Evolutionary conservation across 805 yeast species (phyloP).

Genomic region (Barnettozyma siamensis): DNA sequence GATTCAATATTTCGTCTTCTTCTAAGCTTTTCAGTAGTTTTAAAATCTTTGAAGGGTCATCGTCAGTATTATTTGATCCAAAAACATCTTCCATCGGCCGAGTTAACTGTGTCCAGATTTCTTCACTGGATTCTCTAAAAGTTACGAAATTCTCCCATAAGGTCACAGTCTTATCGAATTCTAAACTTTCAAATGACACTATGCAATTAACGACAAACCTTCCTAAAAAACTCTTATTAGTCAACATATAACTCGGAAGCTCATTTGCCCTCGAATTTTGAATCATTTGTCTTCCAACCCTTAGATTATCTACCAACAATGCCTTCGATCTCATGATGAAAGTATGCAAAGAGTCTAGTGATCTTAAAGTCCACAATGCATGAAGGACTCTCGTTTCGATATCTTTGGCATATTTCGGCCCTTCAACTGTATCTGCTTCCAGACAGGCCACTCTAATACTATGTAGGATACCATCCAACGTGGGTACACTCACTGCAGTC

Average conservation of each 20-base stretch:
- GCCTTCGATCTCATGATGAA: conserved; percentile 29
- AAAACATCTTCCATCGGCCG: conserved; percentile 12
- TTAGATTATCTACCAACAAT: conserved; percentile 30
- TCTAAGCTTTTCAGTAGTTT: conserved; percentile 10
- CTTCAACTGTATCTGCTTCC: conserved; percentile 18
- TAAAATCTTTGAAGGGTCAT: conserved; percentile 18
- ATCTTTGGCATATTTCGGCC: conserved; percentile 21
- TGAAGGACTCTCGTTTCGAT: conserved; percentile 30
- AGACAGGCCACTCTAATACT: conserved; percentile 19
- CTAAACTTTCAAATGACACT: conserved; percentile 36
- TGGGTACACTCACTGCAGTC: conserved; percentile 28
- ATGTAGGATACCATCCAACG: conserved; percentile 27
- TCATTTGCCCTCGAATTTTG: conserved; percentile 8
- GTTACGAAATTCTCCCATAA: conserved; percentile 38
- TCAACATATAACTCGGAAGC: conserved; percentile 24
- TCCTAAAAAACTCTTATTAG: conserved; percentile 40
- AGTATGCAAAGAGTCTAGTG: conserved; percentile 43
- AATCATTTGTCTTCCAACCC: conserved; percentile 27
- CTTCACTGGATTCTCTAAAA: conserved; percentile 27
- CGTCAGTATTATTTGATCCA: conserved; percentile 17
- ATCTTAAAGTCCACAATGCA: conserved; percentile 41
- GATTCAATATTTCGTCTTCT: conserved; percentile 2
- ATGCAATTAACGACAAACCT: conserved; percentile 37
- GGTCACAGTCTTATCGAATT: conserved; percentile 39
- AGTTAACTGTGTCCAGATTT: conserved; percentile 27